Evolutionary conservation across 192 early-diverging fungal species (phyloP), one percentile per base, ranked within the genome.

Genomic region (Glomus cerebriforme): DNA sequence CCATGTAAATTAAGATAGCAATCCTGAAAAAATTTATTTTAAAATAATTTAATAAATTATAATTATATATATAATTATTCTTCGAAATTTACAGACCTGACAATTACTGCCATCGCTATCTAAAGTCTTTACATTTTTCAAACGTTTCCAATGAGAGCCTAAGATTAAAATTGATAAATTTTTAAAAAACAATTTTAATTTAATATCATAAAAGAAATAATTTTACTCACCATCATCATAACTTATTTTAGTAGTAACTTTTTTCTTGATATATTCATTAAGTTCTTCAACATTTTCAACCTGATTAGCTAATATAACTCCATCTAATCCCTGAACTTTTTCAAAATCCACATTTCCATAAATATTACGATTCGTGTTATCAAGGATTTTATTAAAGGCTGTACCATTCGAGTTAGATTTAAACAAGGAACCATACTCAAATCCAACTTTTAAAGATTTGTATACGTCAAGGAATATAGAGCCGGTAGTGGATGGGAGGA

Each of bases 381-480:
- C 84, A 39, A 98, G 87, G 12, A 91, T 89, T 29, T 88, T 78
- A 59, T 92, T 91, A 84, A 91, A 98, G 82, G 87, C 92, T 10
- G 91, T 91, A 58, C 95, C 96, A 66, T 97, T 91, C 62, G 87
- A 87, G 83, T 96, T 96, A 65, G 95, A 96, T 75, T 95, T 96
- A 86, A 96, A 96, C 17, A 99, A 85, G 4, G 82, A 82, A 12
- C 96, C 96, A 79, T 86, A 88, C 74, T 94, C 92, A 22, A 67
- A 74, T 17, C 83, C 86, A 19, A 24, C 34, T 7, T 60, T 78
- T 37, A 82, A 80, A 17, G 90, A 90, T 58, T 87, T 87, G 63
- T 93, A 89, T 19, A 95, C 90, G 77, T 97, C 93, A 10, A 99
- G 73, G 26, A 98, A 87, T 9, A 97, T 82, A 17, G 89, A 83